Conservation (phyloP, 164 flowering plant genomes). For the Piper longum region DNA sequence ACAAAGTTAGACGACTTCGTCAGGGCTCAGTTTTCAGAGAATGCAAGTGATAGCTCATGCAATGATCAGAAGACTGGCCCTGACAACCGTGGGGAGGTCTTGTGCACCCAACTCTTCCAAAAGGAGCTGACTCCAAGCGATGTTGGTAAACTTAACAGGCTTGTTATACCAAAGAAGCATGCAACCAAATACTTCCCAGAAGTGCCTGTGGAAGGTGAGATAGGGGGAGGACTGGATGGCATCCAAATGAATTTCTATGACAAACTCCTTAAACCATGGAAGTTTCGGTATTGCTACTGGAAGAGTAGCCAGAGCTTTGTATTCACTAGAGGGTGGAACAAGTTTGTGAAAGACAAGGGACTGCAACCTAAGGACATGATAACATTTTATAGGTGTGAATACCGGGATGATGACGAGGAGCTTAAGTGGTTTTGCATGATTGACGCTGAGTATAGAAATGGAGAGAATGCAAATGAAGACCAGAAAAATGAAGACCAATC, state of each 20-base stretch:
- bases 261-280: conserved; percentile 35
- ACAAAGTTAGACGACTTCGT: conserved; percentile 25
- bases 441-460: conserved; percentile 8
- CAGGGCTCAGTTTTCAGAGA: conserved; percentile 5
- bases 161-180: conserved; percentile 69
- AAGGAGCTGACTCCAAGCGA: conserved; percentile 90
- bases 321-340: conserved; percentile 68
- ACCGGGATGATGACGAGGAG: conserved; percentile 4
- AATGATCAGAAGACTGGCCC: not conserved
- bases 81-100: conserved; percentile 7
- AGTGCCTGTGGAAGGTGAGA: conserved; percentile 12
- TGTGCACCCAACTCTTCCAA: conserved; percentile 37
- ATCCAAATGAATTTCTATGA: conserved; percentile 34
- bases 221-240: conserved; percentile 14
- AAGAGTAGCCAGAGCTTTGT: conserved; percentile 78
- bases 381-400: conserved; percentile 26
- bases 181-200: conserved; percentile 45
- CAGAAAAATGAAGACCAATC: not conserved
- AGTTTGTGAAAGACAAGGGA: conserved; percentile 52
- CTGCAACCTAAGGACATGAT: conserved; percentile 41
- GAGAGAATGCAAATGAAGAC: not conserved
- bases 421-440: conserved; percentile 13
- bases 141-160: conserved; percentile 76
- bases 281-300: conserved; percentile 77
- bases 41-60: not conserved